Evolutionary conservation across 805 yeast genomes (phyloP), one percentile per base, ranked within the genome.

Genomic region (Saturnispora mendoncae): DNA sequence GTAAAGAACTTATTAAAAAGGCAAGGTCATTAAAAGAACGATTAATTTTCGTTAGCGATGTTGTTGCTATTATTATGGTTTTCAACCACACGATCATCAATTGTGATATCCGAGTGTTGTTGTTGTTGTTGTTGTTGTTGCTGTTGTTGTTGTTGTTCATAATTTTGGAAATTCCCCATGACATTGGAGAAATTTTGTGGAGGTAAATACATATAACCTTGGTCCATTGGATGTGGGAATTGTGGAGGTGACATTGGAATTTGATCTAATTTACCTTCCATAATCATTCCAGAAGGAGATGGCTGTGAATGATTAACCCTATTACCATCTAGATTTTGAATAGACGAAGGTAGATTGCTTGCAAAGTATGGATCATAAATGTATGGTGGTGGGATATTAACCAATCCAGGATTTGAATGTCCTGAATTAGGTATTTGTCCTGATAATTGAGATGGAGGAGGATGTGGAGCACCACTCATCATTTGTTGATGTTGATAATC

Each of bases 311-410:
- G 26, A 23, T 23, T 6, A 10, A n/a, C n/a, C n/a, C 10, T 23
- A 10, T 7, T 23, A 23, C 26, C 26, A 23, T 23, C 10, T 23
- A 10, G 9, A 7, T 6, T 23, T 7, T 23, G 9, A 23, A 23
- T 10, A 10, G 26, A 10, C 10, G 26, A n/a, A n/a, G n/a, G 26
- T 7, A 23, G 6, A 23, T 10, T 10, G 26, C 10, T 23, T 24
- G 51, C 57, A 46, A 49, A 54, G 39, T 59, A 59, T 7, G 64
- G 62, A 40, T 59, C 64, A 44, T 59, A 59, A 34, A 56, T 57
- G 52, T 58, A 48, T n/a, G 55, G 58, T 3, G 53, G 46, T 7
- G 57, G 59, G 19, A 57, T 49, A 18, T 55, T 52, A 17, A 52
- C 54, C 45, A 55, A 36, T n/a, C 51, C 46, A 12, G 46, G 43